Evolutionary conservation across 2,329 filamentous ascomycete species (phyloP), one percentile per base, ranked within the genome.

Genomic region (Lachnum nothofagi): DNA sequence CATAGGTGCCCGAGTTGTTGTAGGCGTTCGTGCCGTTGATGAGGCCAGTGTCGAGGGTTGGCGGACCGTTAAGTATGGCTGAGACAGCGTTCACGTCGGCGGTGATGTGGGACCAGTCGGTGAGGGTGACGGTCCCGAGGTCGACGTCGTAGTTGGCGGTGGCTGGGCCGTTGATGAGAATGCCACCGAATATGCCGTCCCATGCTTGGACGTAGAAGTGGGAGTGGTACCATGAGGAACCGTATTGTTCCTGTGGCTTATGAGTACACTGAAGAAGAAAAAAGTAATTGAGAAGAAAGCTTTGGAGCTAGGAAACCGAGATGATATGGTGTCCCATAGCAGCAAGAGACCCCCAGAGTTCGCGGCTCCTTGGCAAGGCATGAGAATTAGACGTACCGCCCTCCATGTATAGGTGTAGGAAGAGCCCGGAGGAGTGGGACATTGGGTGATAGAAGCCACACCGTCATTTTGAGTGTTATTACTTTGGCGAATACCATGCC

Each of bases 121-220:
- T 60, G 12, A 66, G 52, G 24, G 62, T 55, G 8, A 85, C 53
- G 2, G 71, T 63, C 2, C 83, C 82, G 0, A 83, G 68, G 56
- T 86, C 83, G 33, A 75, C 69, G 46, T 86, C 80, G 56, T 83
- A 83, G 60, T 81, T 57, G 2, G 73, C 70, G 0, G 75, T 73
- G 0, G 78, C 72, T 1, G 80, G 81, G 0, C 80, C 80, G 43
- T 82, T 72, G 58, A 84, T 79, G 14, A 83, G 63, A 16, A 86
- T 78, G 2, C 72, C 72, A 0, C 82, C 82, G 27, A 77, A 70
- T 0, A 83, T 66, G 1, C 82, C 82, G 38, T 83, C 72, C 64
- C 68, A 73, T 39, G 71, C 70, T 55, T 73, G 70, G 14, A 66
- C 56, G 7, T 66, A 67, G 55, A 77, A 77, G 58, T 84, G 80